phyloP scores from a whole-genome alignment of 352 stramenopile genomes.

The Globisporangium lucens region DNA sequence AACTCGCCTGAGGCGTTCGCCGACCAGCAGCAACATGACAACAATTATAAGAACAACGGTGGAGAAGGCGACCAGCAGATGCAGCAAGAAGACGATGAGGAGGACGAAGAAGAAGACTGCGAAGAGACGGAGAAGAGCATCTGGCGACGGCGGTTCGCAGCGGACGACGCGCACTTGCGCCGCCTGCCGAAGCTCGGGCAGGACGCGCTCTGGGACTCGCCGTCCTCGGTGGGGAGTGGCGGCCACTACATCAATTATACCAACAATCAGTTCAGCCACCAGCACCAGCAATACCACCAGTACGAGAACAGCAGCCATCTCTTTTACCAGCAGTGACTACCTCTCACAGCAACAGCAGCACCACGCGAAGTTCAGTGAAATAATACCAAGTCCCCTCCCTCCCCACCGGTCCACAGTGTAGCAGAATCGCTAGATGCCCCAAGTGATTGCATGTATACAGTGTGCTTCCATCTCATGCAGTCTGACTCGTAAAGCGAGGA shows the following conservation, averaged over 20 bases:
- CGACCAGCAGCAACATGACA: constrained; percentile 6
- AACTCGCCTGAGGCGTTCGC: constrained; percentile 38
- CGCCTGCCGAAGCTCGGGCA: constrained; percentile 35
- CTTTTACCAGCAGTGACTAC: not conserved
- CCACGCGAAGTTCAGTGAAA: not conserved
- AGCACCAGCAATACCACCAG: constrained; percentile 32
- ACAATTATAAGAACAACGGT: constrained; percentile 8
- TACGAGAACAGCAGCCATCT: not conserved
- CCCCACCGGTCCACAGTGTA: no score
- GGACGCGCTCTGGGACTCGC: constrained; percentile 37
- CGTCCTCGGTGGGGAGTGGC: not conserved
- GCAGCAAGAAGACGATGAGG: not conserved
- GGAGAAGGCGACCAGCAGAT: constrained; percentile 1
- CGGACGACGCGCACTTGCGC: constrained; percentile 3
- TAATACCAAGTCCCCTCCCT: no score
- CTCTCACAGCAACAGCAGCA: not conserved
- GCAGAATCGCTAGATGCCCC: no score
- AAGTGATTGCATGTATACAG: no score
- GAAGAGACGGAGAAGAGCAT: constrained; percentile 23
- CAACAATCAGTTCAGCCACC: constrained; percentile 26
- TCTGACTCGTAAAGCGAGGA: no score
- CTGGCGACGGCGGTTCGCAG: constrained; percentile 35
- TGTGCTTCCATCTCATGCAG: no score
- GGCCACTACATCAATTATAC: constrained; percentile 10
- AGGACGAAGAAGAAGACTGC: constrained; percentile 1